A percentile compares a stretch with the other conserved stretches of the same genome.
These are phyloP conservation scores for Diaporthe vexans DNA, from an alignment of 2,329 filamentous ascomycete species.

Conservation along the genomic window DNA sequence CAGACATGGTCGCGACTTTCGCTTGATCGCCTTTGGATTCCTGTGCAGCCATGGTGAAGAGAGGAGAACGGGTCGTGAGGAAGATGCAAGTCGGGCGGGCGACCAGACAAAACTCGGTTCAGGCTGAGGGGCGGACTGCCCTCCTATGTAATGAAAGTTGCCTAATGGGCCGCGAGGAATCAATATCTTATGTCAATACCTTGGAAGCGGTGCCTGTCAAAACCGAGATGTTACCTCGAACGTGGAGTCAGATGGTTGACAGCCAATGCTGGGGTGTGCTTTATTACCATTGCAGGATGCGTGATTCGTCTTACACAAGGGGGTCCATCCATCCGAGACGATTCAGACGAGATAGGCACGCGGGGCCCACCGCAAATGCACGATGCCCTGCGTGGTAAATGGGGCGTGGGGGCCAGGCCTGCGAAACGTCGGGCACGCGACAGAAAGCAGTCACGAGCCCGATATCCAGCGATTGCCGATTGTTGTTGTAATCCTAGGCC, in stretches of 20 bases:
- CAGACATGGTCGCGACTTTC: constrained; percentile 30
- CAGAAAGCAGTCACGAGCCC: constrained; percentile 17
- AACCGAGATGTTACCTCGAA: constrained; percentile 12
- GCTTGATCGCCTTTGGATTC: constrained; percentile 19
- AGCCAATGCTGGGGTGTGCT: constrained; percentile 8
- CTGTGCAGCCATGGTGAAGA: constrained; percentile 14
- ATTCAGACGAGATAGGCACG: constrained; percentile 26
- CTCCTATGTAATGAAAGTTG: constrained; percentile 16
- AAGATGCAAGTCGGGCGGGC: background rate
- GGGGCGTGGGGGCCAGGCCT: constrained; percentile 6
- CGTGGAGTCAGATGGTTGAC: constrained; percentile 2
- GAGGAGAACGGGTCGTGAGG: background rate
- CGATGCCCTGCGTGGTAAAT: constrained; percentile 2
- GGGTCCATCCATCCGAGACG: constrained; percentile 26
- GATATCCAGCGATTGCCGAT: constrained; percentile 1
- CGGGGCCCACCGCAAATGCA: constrained; percentile 17
- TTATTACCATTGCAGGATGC: constrained; percentile 27
- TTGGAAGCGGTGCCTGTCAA: background rate
- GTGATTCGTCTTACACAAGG: constrained; percentile 28
- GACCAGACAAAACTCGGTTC: background rate
- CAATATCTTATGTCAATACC: background rate
- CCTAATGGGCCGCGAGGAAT: background rate
- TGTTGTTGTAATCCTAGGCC: background rate
- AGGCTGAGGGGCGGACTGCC: background rate
- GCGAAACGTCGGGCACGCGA: background rate